Evolutionary conservation across 83 land plant species (phyloP), one percentile per base, ranked within the genome.

Genomic region (Picea abies): DNA sequence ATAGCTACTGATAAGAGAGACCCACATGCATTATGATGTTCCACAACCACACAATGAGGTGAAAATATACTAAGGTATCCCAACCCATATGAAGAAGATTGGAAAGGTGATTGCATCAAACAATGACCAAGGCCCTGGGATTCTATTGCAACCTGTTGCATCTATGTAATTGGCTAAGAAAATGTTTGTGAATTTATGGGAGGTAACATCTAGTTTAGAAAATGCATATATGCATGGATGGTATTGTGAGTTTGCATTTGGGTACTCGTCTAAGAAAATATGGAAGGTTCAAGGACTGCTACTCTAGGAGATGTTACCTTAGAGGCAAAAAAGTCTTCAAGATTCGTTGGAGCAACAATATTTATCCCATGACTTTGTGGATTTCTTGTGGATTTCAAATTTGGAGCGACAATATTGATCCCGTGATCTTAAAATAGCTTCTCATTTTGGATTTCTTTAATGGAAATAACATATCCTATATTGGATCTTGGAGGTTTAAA

Each of bases 261-360:
- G 56, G 72, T 56, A 15, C 72, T 64, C 61, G 70, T 39, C 76
- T 83, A 85, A 8, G 89, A 81, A 39, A 83, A 86, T 23, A 88
- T 92, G 58, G 90, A 25, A 29, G 83, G 58, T 16, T 79, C 73
- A n/a, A 75, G 76, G 64, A 63, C 73, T 26, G 62, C 67, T 63
- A 63, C 83, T n/a, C 92, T 62, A 11, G 94, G 96, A 60, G 93
- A 93, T 4, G 79, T 20, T 16, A 88, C 83, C 82, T 93, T 92
- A 67, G 92, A 82, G 35, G 90, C 78, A 86, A 91, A 93, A 0
- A 93, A 89, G 69, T 93, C 94, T 15, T 93, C 94, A 62, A 91
- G 92, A 79, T 93, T 91, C 0, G 88, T 81, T 12, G 93, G 95
- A 25, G 85, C 79, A 35, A 91, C 70, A 4, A 69, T 85, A 35